Evolutionary conservation across 164 flowering plant genomes (phyloP), one percentile per base, ranked within the genome.

Genomic region (Chimonanthus praecox): DNA sequence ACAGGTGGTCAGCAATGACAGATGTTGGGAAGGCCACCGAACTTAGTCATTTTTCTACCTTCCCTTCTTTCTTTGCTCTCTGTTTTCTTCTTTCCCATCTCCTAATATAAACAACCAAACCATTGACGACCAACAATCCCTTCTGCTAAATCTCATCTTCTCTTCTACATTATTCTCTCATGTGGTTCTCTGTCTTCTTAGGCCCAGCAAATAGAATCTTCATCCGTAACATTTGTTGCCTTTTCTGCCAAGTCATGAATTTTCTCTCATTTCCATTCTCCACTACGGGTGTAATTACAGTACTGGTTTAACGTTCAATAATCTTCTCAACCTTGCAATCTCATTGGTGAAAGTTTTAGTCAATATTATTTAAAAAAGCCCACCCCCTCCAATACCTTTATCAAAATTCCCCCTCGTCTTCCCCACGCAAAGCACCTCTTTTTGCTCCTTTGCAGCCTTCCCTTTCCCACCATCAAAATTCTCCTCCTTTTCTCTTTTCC

Each of bases 351-450:
- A n/a, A 65, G 33, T 33, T 33, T 33, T 33, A 20, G 44, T 44
- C 71, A 13, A 10, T 20, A 49, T 68, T 54, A 67, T 20, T 18
- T 44, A 49, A 65, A 11, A 21, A 50, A 16, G 51, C 48, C 77
- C 67, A 43, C 69, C 65, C 18, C 65, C 18, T 21, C 68, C 45
- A 64, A 49, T 3, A 51, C 64, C 67, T 69, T n/a, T 66, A 60
- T 58, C 73, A 83, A 80, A 13, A 61, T 18, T 11, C 46, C 64
- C 44, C 33, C 4, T 46, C 68, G 8, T 45, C n/a, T 74, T 74
- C 80, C 69, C 73, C 79, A 88, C 85, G 90, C 85, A 87, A 85
- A 80, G 88, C 72, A 74, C 76, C 78, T 73, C 21, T 21, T 63
- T n/a, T 44, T 44, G 33, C 1, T 33, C 33, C 33, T 33, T 33